A percentile compares a stretch with the other conserved stretches of the same genome.
These are phyloP conservation scores for Candida albicans DNA, from an alignment of 1,139 yeast genomes.

Conservation along the genomic window DNA sequence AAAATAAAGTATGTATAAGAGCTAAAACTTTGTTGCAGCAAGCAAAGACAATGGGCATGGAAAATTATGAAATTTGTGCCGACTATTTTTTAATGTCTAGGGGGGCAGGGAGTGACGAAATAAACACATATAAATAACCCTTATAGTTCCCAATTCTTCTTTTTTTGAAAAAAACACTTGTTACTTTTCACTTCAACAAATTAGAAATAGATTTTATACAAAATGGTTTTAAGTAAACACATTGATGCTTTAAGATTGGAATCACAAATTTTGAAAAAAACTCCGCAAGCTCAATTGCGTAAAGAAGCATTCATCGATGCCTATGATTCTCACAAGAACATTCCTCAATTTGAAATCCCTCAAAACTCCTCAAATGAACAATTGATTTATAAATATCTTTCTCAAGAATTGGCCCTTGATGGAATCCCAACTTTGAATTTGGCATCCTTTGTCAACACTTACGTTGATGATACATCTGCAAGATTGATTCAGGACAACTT, in stretches of 20 bases:
- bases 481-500: slow-evolving; percentile 65
- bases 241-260: slow-evolving; percentile 39
- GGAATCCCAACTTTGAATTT: slow-evolving; percentile 82
- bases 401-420: slow-evolving; percentile 75
- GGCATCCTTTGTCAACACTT: slow-evolving; percentile 88
- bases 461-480: slow-evolving; percentile 44
- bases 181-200: background rate
- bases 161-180: too few relatives aligned
- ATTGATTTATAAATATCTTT: slow-evolving; percentile 62
- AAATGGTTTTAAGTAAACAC: slow-evolving; percentile 44
- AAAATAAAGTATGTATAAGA: too few relatives aligned
- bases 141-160: background rate
- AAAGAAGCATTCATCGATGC: slow-evolving; percentile 34
- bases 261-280: slow-evolving; percentile 27
- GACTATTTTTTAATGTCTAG: background rate
- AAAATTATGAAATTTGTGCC: too few relatives aligned
- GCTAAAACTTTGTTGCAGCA: too few relatives aligned
- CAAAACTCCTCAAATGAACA: slow-evolving; percentile 50
- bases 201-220: background rate
- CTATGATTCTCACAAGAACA: slow-evolving; percentile 33
- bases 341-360: slow-evolving; percentile 59
- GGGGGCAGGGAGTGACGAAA: background rate
- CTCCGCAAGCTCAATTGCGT: slow-evolving; percentile 24
- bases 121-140: background rate
- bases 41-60: too few relatives aligned